Evolutionary conservation across 1,284 basidiomycete genomes (phyloP), one percentile per base, ranked within the genome.

Genomic region (Apiotrichum montevideense): DNA sequence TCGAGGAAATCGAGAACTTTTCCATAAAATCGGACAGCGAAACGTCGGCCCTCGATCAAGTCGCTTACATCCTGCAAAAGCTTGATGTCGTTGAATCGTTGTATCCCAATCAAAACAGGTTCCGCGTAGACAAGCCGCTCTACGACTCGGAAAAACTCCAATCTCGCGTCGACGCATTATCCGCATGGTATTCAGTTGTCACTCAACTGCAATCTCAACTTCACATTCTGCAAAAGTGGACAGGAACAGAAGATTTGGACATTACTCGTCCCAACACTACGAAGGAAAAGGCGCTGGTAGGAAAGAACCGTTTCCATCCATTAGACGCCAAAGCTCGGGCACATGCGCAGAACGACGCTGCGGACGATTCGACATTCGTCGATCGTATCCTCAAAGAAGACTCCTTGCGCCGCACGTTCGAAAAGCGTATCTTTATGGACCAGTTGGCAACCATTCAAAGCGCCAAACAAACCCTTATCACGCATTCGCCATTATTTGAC

Each of bases 331-430:
- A 73, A 54, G 69, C 70, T 6, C 56, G 59, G 9, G 66, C 65
- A 32, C 59, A 71, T 32, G 62, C 64, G 15, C 55, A 64, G 46
- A 56, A 41, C 37, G 66, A 66, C 21, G 66, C 63, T 4, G 73
- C 77, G 81, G 58, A 87, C 82, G 60, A 88, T 84, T 66, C 84
- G 42, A 90, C 86, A 50, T 98, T 98, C 72, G 87, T 98, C 39
- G 96, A 98, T 73, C 85, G 92, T 41, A 81, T 98, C 43, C 82
- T 98, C 59, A 98, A 98, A 73, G 96, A 98, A 76, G 95, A 97
- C 68, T 88, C 87, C 14, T 85, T 98, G 66, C 88, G 96, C 74
- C 83, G 88, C 52, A 93, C 90, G 3, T 98, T 98, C 72, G 92
- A 96, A 76, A 91, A 89, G 70, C 89, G 92, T 33, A 92, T 92